Evolutionary conservation across 192 early-diverging fungal species (phyloP), one percentile per base, ranked within the genome.

Genomic region (Phlyctochytrium arcticum): DNA sequence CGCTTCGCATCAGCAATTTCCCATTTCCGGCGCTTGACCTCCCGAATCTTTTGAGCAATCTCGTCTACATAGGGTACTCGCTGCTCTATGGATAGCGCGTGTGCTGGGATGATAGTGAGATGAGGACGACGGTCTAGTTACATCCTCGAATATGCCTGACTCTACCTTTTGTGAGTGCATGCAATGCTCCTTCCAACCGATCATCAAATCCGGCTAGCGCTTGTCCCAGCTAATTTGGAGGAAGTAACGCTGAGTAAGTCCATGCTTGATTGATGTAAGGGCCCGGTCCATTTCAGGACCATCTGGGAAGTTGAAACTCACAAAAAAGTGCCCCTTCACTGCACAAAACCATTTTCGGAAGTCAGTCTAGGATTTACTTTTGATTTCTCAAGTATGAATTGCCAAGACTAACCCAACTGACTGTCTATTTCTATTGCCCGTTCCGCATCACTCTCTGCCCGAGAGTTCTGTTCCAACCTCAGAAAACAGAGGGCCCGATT

Each of bases 401-500:
- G n/a, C n/a, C n/a, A n/a, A n/a, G n/a, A 39, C 65, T 62, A 68
- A 82, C 85, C 82, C 48, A 79, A 77, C 32, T 77, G 70, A 19
- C 65, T 39, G 50, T 92, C 89, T 56, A 91, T 60, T 36, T 89
- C 86, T 9, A 90, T 75, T 3, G 88, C 89, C 27, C 65, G 74
- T 54, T 85, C 68, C 49, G 81, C 87, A 57, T 93, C 91, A n/a
- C 39, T 47, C 8, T 86, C 74, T 10, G 80, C 85, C 19, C 79
- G 69, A 26, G 78, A 58, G 54, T 69, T 85, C 35, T 84, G 70
- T 17, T 80, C 79, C 19, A 89, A 68, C 59, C 83, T 84, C 26
- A 89, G 78, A 51, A 84, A 85, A 56, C 86, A 89, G 9, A 91
- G 77, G 10, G 91, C 91, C 9, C 92, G 73, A 60, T 94, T 94